Base-by-base conservation (phyloP, 1,284 basidiomycete genomes). In the Tetrapyrgos nigripes region DNA sequence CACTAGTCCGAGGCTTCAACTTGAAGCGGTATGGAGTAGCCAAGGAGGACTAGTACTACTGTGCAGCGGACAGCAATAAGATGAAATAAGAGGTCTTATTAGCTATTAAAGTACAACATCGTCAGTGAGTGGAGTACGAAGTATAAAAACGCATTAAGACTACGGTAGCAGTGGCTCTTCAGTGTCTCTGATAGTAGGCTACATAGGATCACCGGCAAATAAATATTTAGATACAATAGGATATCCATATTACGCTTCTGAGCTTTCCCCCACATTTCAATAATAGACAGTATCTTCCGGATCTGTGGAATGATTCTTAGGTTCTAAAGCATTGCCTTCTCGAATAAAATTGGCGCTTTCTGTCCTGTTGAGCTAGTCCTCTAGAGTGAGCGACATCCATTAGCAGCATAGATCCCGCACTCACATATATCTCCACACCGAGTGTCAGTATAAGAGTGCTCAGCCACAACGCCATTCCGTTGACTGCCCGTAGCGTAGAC, bases 391-490 rank as follows among this genome's bases (percentile, higher is more conserved):
- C 31, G 14, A 33, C 31, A 8, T 14, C 31, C n/a, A n/a, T n/a
- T n/a, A n/a, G n/a, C n/a, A n/a, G n/a, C n/a, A n/a, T n/a, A n/a
- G n/a, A n/a, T n/a, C n/a, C n/a, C n/a, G n/a, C n/a, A 63, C 69
- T 27, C 37, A 69, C 69, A 53, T 71, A 71, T 31, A 59, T 52
- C 55, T 71, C 70, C 17, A 66, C 62, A n/a, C 59, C 67, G 35
- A 65, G 59, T n/a, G 65, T 57, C 40, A 70, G 68, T 1, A 70
- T 60, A 10, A 70, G 48, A 1, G 59, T 63, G 10, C 62, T 68
- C 24, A 70, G 55, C 70, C 70, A 71, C 29, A 71, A 31, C 1
- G 63, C 55, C 70, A 71, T 70, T 27, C 69, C 69, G 19, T 58
- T 58, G 11, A 57, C 58, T 8, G 53, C 64, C 27, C 68, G 60